These are phyloP conservation scores for Saturnispora serradocipensis DNA, from an alignment of 805 yeast species.

Conservation along the genomic window DNA sequence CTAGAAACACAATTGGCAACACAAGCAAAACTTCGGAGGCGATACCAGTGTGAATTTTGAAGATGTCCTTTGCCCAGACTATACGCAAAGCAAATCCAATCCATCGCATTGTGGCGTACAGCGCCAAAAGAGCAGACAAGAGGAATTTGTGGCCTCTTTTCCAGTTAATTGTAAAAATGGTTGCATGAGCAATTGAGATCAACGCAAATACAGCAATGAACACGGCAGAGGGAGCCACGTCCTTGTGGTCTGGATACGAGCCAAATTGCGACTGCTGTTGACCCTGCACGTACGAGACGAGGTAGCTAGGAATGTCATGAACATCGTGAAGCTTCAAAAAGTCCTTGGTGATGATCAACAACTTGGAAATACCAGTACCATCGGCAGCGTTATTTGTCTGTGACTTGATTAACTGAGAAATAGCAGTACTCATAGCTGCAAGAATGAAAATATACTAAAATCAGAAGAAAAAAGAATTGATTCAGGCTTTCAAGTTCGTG, in stretches of 20 bases:
- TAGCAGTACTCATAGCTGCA: conserved; percentile 12
- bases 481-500: background rate
- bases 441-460: too few species aligned
- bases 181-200: conserved; percentile 37
- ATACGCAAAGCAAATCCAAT: conserved; percentile 53
- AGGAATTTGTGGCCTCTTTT: conserved; percentile 53
- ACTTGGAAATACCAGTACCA: conserved; percentile 39
- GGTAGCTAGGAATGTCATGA: conserved; percentile 30
- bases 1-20: conserved; percentile 49
- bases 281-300: conserved; percentile 30
- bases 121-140: conserved; percentile 42
- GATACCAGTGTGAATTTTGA: conserved; percentile 40
- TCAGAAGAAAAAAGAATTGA: background rate
- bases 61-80: conserved; percentile 48
- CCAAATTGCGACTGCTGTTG: conserved; percentile 51
- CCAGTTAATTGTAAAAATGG: conserved; percentile 39
- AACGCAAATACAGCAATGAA: conserved; percentile 46
- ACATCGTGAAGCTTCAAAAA: conserved; percentile 13
- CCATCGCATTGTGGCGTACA: conserved; percentile 44
- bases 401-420: conserved; percentile 15
- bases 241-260: conserved; percentile 45
- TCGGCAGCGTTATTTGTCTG: conserved; percentile 36
- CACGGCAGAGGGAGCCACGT: conserved; percentile 51
- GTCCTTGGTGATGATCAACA: conserved; percentile 26
- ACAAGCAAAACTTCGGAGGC: conserved; percentile 47